Evolutionary conservation across 805 yeast genomes (phyloP).

Genomic region (Cyberlindnera mycetangii): DNA sequence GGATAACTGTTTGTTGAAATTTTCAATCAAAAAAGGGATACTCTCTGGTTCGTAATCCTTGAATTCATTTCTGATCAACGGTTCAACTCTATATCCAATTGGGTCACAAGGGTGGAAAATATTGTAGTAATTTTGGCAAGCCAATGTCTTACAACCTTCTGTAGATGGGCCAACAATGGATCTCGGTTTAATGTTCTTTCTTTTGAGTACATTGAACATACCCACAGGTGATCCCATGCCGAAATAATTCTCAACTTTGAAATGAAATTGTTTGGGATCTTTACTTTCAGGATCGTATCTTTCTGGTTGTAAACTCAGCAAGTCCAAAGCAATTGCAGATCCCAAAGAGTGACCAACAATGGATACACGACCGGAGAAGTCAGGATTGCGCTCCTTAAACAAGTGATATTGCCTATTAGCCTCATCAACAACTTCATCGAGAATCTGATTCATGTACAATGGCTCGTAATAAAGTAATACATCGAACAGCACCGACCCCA

Average conservation of each 20-base stretch:
- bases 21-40: constrained; percentile 50
- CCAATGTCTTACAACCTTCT: constrained; percentile 37
- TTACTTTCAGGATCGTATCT: constrained; percentile 22
- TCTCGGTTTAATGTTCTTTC: constrained; percentile 53
- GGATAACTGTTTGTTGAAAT: constrained; percentile 37
- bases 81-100: constrained; percentile 86
- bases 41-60: constrained; percentile 50
- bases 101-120: constrained; percentile 92
- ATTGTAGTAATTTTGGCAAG: constrained; percentile 68
- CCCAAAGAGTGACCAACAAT: constrained; percentile 92
- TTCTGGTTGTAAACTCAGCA: constrained; percentile 47
- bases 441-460: constrained; percentile 56
- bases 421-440: constrained; percentile 56
- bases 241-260: constrained; percentile 72
- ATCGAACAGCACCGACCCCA: constrained; percentile 88
- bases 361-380: constrained; percentile 77
- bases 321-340: constrained; percentile 77
- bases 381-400: constrained; percentile 63
- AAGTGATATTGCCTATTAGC: constrained; percentile 59
- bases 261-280: constrained; percentile 48
- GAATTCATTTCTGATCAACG: constrained; percentile 55
- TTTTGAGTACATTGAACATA: constrained; percentile 71
- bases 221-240: constrained; percentile 92
- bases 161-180: constrained; percentile 11
- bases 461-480: constrained; percentile 78